phyloP scores from a whole-genome alignment of 2,329 filamentous ascomycete species.

The Diplocarpon rosae region DNA sequence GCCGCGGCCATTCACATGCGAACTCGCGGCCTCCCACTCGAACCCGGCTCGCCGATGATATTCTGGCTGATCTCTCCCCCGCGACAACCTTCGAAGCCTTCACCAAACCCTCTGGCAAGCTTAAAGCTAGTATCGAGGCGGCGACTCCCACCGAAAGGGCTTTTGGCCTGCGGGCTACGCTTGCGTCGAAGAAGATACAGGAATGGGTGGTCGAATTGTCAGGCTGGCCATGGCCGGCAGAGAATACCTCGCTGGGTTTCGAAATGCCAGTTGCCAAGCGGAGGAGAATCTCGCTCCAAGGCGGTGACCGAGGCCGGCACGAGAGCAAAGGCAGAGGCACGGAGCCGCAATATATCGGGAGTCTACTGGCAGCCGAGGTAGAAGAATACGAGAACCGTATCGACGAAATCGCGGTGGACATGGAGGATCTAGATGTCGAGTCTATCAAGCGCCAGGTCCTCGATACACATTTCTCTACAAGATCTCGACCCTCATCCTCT shows the following conservation, averaged over 20 bases:
- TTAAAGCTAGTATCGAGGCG: conserved; percentile 49
- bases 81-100: conserved; percentile 50
- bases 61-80: conserved; percentile 51
- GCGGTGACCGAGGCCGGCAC: background rate
- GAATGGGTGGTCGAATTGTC: conserved; percentile 65
- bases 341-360: conserved; percentile 37
- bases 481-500: conserved; percentile 41
- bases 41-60: conserved; percentile 36
- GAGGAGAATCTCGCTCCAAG: conserved; percentile 28
- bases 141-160: conserved; percentile 57
- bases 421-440: conserved; percentile 65
- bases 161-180: conserved; percentile 58
- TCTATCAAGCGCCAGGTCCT: conserved; percentile 84
- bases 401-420: conserved; percentile 57
- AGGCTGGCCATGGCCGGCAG: conserved; percentile 45
- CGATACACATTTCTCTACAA: conserved; percentile 61
- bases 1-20: conserved; percentile 12
- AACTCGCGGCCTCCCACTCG: conserved; percentile 22
- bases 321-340: conserved; percentile 6
- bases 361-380: conserved; percentile 54
- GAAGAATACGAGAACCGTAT: conserved; percentile 60
- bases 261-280: conserved; percentile 35
- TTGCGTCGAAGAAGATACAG: conserved; percentile 59
- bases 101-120: conserved; percentile 37
- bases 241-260: conserved; percentile 42